Base-by-base conservation (phyloP, 2,329 filamentous ascomycete species). In the Diaporthe sp. region DNA sequence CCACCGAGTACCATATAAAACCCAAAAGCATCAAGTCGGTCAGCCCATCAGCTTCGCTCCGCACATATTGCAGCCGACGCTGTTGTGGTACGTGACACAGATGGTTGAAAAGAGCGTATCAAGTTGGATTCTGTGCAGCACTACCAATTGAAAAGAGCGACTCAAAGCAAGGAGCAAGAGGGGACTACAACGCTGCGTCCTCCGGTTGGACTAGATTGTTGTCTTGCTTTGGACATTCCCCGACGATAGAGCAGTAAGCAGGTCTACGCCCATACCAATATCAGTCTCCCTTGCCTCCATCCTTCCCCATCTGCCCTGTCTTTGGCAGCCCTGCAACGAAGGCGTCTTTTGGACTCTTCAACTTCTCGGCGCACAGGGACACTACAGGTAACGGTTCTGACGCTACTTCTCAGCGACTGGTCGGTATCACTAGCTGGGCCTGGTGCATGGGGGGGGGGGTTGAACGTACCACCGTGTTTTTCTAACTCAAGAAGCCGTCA, bases 401-500 rank as follows among this genome's bases (percentile, higher is more conserved):
- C 12, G 8, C 3, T 4, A 10, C 15, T 30, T 33, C 38, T 76
- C 42, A 75, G 69, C 75, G 25, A 50, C 40, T 57, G 17, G 9
- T 15, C 2, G 57, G n/a, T 2, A 12, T 57, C 28, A n/a, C 17
- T 8, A 8, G 3, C 1, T 13, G 30, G 22, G 10, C 30, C 13
- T 19, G 17, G n/a, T 22, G 40, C 25, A n/a, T 33, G 25, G 6
- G 7, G 17, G 35, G 25, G 6, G 7, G 17, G 35, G 4, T 19
- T 15, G 42, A 35, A 74, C 74, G 2, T 64, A 76, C 74, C 74
- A 69, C 70, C 74, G 54, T 74, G 72, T 71, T 71, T 52, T 60
- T 72, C 72, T 82, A 82, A 82, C 87, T 89, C 86, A 91, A 89
- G 86, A 86, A 84, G 87, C 87, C 88, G 87, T 91, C 90, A 89